Conservation (phyloP, 1,139 yeast species). For the Debaryomyces sp. region DNA sequence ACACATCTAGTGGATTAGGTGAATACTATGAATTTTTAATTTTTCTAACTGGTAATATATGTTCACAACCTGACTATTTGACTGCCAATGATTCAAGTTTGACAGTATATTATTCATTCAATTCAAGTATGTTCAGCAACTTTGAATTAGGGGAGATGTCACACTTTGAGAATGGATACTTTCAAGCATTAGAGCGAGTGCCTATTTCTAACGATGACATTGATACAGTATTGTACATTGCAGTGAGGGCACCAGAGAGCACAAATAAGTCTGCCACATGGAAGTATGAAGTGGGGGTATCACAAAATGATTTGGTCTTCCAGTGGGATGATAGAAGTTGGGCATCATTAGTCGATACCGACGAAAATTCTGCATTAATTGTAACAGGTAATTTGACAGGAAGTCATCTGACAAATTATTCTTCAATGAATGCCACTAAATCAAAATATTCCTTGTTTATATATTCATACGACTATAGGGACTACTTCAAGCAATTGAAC, state of each 20-base stretch:
- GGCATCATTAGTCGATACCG: constrained; percentile 71
- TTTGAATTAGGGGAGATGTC: constrained; percentile 33
- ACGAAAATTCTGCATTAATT: constrained; percentile 68
- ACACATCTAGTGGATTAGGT: constrained; percentile 49
- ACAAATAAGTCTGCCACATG: constrained; percentile 43
- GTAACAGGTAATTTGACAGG: constrained; percentile 62
- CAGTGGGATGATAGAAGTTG: constrained; percentile 69
- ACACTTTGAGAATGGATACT: constrained; percentile 51
- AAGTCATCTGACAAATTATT: constrained; percentile 14
- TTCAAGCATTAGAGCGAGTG: constrained; percentile 55
- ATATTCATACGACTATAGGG: constrained; percentile 43
- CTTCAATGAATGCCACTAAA: constrained; percentile 29
- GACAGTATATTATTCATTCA: constrained; percentile 53
- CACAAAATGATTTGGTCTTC: constrained; percentile 65
- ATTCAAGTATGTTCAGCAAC: constrained; percentile 41
- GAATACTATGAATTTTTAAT: constrained; percentile 55
- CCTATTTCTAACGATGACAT: constrained; percentile 24
- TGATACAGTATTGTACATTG: constrained; percentile 44
- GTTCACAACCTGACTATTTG: constrained; percentile 47
- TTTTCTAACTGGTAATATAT: constrained; percentile 63
- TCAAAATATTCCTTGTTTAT: constrained; percentile 49
- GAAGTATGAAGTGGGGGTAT: constrained; percentile 70
- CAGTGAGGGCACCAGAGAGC: constrained; percentile 50
- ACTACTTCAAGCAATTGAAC: constrained; percentile 46
- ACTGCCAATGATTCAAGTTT: constrained; percentile 37